phyloP scores from a whole-genome alignment of 768 basidiomycete genomes.

The Collybiopsis confluens region DNA sequence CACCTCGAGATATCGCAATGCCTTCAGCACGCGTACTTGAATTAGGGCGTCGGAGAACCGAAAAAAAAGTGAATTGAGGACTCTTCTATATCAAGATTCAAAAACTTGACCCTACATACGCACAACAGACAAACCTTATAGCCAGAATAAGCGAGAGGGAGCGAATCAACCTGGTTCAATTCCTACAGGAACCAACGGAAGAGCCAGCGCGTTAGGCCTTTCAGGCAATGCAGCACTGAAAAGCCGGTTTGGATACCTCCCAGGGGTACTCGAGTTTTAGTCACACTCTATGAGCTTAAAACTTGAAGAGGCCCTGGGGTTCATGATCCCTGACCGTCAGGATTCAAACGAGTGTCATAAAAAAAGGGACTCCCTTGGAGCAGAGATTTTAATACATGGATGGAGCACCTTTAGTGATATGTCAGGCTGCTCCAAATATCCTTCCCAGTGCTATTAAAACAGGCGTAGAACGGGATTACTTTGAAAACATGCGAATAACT shows the following conservation, averaged over 20 bases:
- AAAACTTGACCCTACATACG: too few relatives aligned
- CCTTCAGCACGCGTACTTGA: background rate
- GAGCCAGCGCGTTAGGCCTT: background rate
- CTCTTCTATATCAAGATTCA: too few relatives aligned
- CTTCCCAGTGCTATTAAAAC: background rate
- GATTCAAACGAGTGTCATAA: constrained; percentile 7
- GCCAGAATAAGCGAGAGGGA: background rate
- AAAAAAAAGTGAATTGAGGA: background rate
- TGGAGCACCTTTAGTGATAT: background rate
- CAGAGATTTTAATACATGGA: constrained; percentile 5
- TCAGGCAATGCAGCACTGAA: too few relatives aligned
- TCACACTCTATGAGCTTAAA: too few relatives aligned
- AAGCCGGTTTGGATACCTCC: too few relatives aligned
- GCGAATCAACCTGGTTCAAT: background rate
- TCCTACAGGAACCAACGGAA: background rate
- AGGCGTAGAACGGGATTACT: constrained; percentile 40
- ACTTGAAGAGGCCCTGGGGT: too few relatives aligned
- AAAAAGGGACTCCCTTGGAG: background rate
- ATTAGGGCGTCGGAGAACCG: background rate
- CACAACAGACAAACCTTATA: constrained; percentile 3
- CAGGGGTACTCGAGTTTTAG: too few relatives aligned
- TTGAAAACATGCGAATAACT: constrained; percentile 86
- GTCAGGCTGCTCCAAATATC: background rate
- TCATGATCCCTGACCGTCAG: too few relatives aligned
- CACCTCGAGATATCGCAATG: background rate